Percentiles rank a stretch among this genome's conserved stretches.
phyloP scores from a whole-genome alignment of 495 filamentous ascomycete genomes.

The Hyaloscypha hepaticicola region DNA sequence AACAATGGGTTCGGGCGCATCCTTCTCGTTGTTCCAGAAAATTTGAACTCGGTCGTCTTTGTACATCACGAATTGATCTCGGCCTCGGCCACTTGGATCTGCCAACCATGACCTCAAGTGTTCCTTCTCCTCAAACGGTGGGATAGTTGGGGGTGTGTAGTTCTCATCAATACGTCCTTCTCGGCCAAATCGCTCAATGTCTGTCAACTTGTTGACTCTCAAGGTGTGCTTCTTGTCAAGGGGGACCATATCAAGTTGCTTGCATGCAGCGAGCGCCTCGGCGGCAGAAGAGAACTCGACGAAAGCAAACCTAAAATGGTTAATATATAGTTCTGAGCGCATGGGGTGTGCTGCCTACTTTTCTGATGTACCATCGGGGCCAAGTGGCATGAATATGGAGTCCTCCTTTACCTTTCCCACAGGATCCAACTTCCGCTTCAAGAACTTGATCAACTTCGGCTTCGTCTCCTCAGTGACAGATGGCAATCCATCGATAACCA shows the following conservation, averaged over 20 bases:
- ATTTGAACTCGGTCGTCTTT: constrained; percentile 86
- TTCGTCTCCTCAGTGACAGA: constrained; percentile 78
- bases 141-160: constrained; percentile 73
- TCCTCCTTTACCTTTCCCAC: constrained; percentile 85
- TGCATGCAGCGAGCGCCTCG: constrained; percentile 84
- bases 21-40: constrained; percentile 97
- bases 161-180: constrained; percentile 91
- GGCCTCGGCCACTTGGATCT: constrained; percentile 78
- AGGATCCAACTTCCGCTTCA: constrained; percentile 83
- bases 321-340: constrained; percentile 5
- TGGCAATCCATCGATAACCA: constrained; percentile 92
- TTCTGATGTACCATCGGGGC: constrained; percentile 75
- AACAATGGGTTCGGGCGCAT: constrained; percentile 80
- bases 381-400: constrained; percentile 87
- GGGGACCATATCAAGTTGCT: constrained; percentile 75
- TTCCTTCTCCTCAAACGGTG: constrained; percentile 84
- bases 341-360: constrained; percentile 55
- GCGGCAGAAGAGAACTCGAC: constrained; percentile 93
- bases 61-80: constrained; percentile 94
- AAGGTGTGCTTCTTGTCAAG: constrained; percentile 96
- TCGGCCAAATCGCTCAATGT: constrained; percentile 92
- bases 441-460: constrained; percentile 89
- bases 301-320: constrained; percentile 73
- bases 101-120: constrained; percentile 91
- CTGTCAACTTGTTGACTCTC: constrained; percentile 94